Base-by-base conservation (phyloP, 2,329 filamentous ascomycete genomes). In the Aotearoamyces nothofagi region DNA sequence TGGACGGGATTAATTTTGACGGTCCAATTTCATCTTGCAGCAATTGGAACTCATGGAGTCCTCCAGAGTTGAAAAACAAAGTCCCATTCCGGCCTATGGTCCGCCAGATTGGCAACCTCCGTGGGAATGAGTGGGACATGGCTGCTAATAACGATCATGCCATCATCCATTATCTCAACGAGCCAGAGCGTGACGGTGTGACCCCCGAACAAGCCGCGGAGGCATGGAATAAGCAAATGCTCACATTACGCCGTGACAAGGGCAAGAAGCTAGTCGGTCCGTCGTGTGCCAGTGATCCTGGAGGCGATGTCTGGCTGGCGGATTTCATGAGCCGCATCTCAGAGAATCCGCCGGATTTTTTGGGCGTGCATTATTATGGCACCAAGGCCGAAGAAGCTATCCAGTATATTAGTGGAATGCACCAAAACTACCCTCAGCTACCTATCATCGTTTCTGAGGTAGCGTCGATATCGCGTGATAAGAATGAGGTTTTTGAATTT, bases 81-180 rank as follows among this genome's bases (percentile, higher is more conserved):
- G 43, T 52, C 6, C 46, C 51, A 9, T 59, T 57, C 42, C 48
- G 51, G 5, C 57, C 58, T 13, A 60, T 56, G 49, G 49, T 60
- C 17, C 57, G 54, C 29, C 47, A 50, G 16, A 41, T 49, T 14
- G 48, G 45, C 12, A 49, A 52, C 33, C 47, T 54, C 13, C 39
- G 40, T 17, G 47, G 53, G 26, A 44, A 53, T 17, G 55, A 58
- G 23, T 61, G 56, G 55, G 33, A 40, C 9, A 44, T 37, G 20
- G 39, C 50, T 33, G 31, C 39, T 15, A 43, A 39, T 32, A 42
- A 44, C 17, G 40, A 49, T 9, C 35, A 40, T 22, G 33, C 42
- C 4, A 46, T 58, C 17, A 47, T 60, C 8, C 55, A 58, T 34
- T 61, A 53, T 37, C 54, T 59, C 50, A 61, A 61, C 38, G 57